Evolutionary conservation across 1,284 basidiomycete genomes (phyloP).

Genomic region (Coniophora puteana): DNA sequence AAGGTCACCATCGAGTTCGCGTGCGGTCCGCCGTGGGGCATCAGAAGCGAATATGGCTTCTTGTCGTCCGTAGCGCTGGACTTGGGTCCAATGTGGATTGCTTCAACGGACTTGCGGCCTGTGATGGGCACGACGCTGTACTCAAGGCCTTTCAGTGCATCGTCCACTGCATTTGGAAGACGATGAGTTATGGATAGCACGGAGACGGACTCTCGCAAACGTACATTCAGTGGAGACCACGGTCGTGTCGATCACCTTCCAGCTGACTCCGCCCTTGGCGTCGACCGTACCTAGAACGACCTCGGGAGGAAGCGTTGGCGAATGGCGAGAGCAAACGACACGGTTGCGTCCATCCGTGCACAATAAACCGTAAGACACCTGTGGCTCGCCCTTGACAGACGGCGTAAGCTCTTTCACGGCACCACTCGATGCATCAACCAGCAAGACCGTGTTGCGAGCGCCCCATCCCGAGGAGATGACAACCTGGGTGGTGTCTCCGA

Average conservation of each 20-base stretch:
- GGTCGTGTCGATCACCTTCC: slow-evolving; percentile 42
- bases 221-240: slow-evolving; percentile 35
- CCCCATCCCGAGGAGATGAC: slow-evolving; percentile 49
- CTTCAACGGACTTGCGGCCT: slow-evolving; percentile 45
- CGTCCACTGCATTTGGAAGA: slow-evolving; percentile 36
- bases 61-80: slow-evolving; percentile 11
- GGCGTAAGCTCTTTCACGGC: slow-evolving; percentile 38
- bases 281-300: slow-evolving; percentile 44
- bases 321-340: slow-evolving; percentile 50
- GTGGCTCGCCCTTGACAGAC: too few species aligned
- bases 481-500: too few species aligned
- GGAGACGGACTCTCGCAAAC: slow-evolving; percentile 12
- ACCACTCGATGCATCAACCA: slow-evolving; percentile 35
- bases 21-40: slow-evolving; percentile 74
- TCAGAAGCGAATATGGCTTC: slow-evolving; percentile 43
- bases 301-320: slow-evolving; percentile 45
- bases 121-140: slow-evolving; percentile 42
- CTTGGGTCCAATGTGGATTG: slow-evolving; percentile 43
- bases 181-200: not conserved
- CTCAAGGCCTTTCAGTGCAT: slow-evolving; percentile 38
- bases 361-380: slow-evolving; percentile 52
- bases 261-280: slow-evolving; percentile 27
- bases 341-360: slow-evolving; percentile 44
- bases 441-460: slow-evolving; percentile 46
- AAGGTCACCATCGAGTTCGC: slow-evolving; percentile 46